Base-by-base conservation (phyloP, 2,329 filamentous ascomycete genomes). In the Pleurostoma richardsiae region DNA sequence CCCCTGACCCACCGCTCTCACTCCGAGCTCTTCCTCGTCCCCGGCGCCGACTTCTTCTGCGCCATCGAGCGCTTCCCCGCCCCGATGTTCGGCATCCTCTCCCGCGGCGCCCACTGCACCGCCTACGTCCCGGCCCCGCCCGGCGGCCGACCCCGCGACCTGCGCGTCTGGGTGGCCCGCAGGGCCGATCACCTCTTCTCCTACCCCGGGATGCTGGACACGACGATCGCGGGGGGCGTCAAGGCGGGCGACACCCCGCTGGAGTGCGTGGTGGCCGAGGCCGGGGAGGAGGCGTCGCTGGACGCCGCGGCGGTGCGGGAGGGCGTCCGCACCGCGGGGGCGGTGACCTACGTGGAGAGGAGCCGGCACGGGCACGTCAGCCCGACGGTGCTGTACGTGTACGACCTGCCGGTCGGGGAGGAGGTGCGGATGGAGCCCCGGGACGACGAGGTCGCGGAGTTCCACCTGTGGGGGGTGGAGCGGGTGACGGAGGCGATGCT, bases 361-460 rank as follows among this genome's bases (percentile, higher is more conserved):
- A 48, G 26, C 11, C 10, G 30, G 39, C 33, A 41, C 5, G 44
- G 41, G 6, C 39, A 42, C 11, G 49, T 65, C 5, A 55, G 56
- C 30, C 63, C 64, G 10, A 56, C 55, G n/a, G 62, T 74, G 3
- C 59, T 75, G 29, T 92, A 89, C 61, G 74, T 89, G 4, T 94
- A 89, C 64, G 90, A 95, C 57, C 66, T 94, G 40, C 82, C 88
- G 62, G 68, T 95, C 19, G 64, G 69, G 0, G 49, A 51, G 30
- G 75, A 77, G 39, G 73, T 86, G 4, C 62, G 80, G 30, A 86
- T 83, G 0, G 77, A 74, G 52, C 88, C 88, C 0, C 76, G 80
- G 8, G 90, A 95, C 59, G 82, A 83, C 29, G 90, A 95, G 67
- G 89, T 95, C 1, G 82, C 88, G 50, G 78, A 80, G 50, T 95